phyloP scores from a whole-genome alignment of 2,329 filamentous ascomycete species.

The Zarea fungicola region DNA sequence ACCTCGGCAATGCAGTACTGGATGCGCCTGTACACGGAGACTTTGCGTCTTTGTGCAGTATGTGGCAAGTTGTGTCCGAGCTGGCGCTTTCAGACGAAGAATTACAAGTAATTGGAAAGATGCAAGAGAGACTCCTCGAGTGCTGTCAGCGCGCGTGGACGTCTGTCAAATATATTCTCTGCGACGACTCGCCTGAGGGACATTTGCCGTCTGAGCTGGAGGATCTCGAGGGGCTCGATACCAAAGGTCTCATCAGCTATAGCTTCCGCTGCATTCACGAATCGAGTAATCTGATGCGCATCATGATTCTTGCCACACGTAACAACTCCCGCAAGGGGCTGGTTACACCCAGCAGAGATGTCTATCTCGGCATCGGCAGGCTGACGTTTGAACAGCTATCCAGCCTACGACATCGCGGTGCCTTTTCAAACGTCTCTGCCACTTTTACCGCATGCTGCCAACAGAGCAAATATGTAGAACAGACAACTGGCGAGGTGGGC shows the following conservation, averaged over 20 bases:
- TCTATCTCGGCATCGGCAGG: conserved; percentile 63
- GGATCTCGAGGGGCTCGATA: conserved; percentile 64
- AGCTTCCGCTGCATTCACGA: conserved; percentile 95
- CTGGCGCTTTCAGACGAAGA: conserved; percentile 33
- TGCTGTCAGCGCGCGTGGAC: conserved; percentile 70
- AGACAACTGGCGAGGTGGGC: conserved; percentile 27
- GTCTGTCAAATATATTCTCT: conserved; percentile 71
- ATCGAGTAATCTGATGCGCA: conserved; percentile 71
- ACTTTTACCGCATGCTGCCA: conserved; percentile 81
- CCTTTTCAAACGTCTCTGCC: conserved; percentile 86
- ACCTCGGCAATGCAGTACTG: conserved; percentile 62
- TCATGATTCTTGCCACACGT: conserved; percentile 51
- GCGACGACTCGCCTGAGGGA: conserved; percentile 91
- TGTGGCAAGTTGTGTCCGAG: conserved; percentile 47
- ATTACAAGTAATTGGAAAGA: conserved; percentile 27
- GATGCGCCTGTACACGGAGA: conserved; percentile 64
- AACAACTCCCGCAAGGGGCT: conserved; percentile 38
- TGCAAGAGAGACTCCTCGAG: conserved; percentile 53
- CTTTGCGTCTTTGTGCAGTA: conserved; percentile 59
- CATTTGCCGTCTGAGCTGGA: conserved; percentile 73
- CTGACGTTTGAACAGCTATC: conserved; percentile 79
- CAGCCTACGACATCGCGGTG: conserved; percentile 80
- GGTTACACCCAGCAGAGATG: conserved; percentile 43
- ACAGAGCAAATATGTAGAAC: conserved; percentile 46
- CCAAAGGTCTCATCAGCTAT: conserved; percentile 88